These are phyloP conservation scores for Anethum foeniculum DNA, from an alignment of 140 eudicot genomes.

Conservation along the genomic window DNA sequence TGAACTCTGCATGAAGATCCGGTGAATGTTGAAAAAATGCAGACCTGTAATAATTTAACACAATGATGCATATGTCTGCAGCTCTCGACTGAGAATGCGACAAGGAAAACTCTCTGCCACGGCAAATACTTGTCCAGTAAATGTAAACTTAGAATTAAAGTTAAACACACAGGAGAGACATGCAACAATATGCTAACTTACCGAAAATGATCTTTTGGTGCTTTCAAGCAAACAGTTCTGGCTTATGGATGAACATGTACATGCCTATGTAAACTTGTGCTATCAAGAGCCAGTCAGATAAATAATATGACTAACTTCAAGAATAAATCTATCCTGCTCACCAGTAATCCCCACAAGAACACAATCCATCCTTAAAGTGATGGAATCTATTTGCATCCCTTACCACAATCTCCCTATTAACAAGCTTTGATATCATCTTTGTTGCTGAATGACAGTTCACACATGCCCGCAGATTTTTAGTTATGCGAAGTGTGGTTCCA, in stretches of 20 bases:
- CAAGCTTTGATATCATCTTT: constrained; percentile 51
- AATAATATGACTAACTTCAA: constrained; percentile 5
- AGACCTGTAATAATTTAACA: not conserved
- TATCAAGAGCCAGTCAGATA: constrained; percentile 4
- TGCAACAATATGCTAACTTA: not conserved
- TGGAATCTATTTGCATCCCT: constrained; percentile 61
- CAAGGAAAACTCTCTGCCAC: not conserved
- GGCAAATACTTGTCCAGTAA: not conserved
- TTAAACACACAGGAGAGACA: not conserved
- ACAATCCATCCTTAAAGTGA: constrained; percentile 56
- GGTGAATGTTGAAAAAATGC: not conserved
- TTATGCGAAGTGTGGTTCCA: constrained; percentile 50
- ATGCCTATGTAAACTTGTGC: not conserved
- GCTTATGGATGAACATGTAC: not conserved
- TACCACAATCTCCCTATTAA: constrained; percentile 46
- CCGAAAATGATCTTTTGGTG: not conserved
- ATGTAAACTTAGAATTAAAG: not conserved
- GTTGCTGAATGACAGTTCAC: constrained; percentile 66
- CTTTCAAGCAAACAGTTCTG: not conserved
- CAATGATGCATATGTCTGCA: not conserved
- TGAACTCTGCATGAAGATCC: not conserved
- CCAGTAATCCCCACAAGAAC: constrained; percentile 78
- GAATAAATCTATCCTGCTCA: constrained; percentile 24
- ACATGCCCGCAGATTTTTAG: constrained; percentile 58
- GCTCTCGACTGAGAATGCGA: not conserved